A percentile compares a stretch with the other conserved stretches of the same genome.
Conservation (phyloP, 805 yeast genomes). For the Saturnispora gosingensis region DNA sequence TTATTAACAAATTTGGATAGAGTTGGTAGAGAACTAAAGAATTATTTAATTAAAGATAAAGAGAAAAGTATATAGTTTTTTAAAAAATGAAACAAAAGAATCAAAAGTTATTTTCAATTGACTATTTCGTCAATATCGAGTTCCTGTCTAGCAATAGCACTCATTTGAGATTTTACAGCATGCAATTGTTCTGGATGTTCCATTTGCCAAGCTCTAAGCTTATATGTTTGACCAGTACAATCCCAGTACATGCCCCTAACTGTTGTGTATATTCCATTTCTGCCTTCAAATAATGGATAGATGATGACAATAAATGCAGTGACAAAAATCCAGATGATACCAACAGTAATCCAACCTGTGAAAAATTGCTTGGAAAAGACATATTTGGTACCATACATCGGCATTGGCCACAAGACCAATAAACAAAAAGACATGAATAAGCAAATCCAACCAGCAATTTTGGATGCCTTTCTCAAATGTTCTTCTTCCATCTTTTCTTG, state of each 20-base stretch:
- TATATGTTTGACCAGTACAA: conserved; percentile 61
- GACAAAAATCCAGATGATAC: conserved; percentile 72
- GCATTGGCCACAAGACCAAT: conserved; percentile 84
- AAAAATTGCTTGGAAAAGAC: conserved; percentile 68
- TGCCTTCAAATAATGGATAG: conserved; percentile 68
- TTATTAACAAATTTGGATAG: no score
- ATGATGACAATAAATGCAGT: conserved; percentile 54
- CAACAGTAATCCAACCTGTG: conserved; percentile 83
- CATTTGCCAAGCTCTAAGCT: conserved; percentile 68
- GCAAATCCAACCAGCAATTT: conserved; percentile 53
- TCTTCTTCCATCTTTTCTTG: conserved; percentile 42
- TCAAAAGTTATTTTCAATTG: neutral
- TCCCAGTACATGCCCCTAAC: conserved; percentile 83
- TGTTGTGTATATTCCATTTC: conserved; percentile 54
- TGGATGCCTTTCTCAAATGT: conserved; percentile 47
- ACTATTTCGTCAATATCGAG: conserved; percentile 13
- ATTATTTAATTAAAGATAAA: neutral
- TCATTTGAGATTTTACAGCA: conserved; percentile 59
- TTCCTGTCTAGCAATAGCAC: conserved; percentile 26
- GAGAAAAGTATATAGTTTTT: neutral
- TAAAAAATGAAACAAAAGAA: neutral
- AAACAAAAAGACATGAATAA: conserved; percentile 51
- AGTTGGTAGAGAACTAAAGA: neutral
- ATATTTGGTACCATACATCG: conserved; percentile 78
- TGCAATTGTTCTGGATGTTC: conserved; percentile 67